A percentile compares a stretch with the other conserved stretches of the same genome.
phyloP scores from a whole-genome alignment of 495 filamentous ascomycete genomes.

The Xylaria nigripes region DNA sequence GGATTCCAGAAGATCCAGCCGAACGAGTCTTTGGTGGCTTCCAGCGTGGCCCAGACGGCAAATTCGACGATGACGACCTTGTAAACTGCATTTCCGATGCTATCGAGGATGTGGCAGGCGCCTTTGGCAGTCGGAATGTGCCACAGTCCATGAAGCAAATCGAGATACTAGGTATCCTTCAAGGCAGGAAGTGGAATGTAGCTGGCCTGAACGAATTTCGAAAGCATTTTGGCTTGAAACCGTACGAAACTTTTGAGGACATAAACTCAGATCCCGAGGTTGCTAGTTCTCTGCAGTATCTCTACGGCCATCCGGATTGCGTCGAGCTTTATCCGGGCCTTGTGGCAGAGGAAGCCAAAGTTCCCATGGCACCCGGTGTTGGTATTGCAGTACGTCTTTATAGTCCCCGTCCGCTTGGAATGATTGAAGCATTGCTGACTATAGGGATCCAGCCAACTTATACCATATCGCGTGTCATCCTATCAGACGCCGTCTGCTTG shows the following conservation, averaged over 20 bases:
- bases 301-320: conserved; percentile 69
- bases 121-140: conserved; percentile 65
- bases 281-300: conserved; percentile 54
- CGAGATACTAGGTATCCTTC: conserved; percentile 80
- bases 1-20: conserved; percentile 52
- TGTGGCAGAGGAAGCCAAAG: conserved; percentile 73
- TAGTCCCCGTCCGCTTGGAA: neutral
- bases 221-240: conserved; percentile 65
- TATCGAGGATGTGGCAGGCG: conserved; percentile 56
- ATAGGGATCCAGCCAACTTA: conserved; percentile 47
- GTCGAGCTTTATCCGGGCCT: conserved; percentile 47
- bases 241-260: conserved; percentile 70
- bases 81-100: conserved; percentile 57
- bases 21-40: conserved; percentile 58
- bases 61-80: conserved; percentile 58
- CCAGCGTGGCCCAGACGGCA: conserved; percentile 50
- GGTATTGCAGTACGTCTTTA: conserved; percentile 49
- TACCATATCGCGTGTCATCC: conserved; percentile 72
- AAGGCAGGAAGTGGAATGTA: conserved; percentile 74
- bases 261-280: conserved; percentile 69
- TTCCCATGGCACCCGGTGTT: conserved; percentile 63
- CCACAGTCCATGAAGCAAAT: conserved; percentile 64
- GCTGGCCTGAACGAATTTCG: conserved; percentile 84
- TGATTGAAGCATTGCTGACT: conserved; percentile 5
- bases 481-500: conserved; percentile 80